These are phyloP conservation scores for Lizanozyma gosingica DNA, from an alignment of 1,139 yeast genomes.

Conservation along the genomic window DNA sequence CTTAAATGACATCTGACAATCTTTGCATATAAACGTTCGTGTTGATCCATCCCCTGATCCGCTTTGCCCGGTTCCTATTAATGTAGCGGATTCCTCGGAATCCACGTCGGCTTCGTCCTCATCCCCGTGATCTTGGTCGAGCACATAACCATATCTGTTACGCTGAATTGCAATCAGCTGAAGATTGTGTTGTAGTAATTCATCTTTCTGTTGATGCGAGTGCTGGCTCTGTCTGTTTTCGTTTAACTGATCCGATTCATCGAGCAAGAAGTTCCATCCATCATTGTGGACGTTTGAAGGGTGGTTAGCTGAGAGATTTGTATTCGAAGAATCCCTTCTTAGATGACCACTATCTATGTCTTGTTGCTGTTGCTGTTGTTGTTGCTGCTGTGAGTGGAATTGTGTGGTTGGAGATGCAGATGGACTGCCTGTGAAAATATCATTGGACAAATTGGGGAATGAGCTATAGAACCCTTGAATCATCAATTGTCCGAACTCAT, in stretches of 20 bases:
- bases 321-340: too few relatives aligned
- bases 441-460: conserved; percentile 37
- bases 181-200: not conserved
- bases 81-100: conserved; percentile 1
- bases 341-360: too few relatives aligned
- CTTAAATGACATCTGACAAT: conserved; percentile 50
- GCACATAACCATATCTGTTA: conserved; percentile 4
- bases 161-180: not conserved
- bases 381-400: conserved; percentile 1
- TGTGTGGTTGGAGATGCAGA: conserved; percentile 1
- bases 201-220: not conserved
- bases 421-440: conserved; percentile 20
- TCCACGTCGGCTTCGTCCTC: conserved; percentile 8
- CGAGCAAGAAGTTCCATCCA: conserved; percentile 31
- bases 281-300: conserved; percentile 14
- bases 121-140: conserved; percentile 5
- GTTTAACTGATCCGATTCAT: conserved; percentile 10
- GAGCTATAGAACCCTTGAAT: conserved; percentile 34
- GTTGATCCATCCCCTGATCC: conserved; percentile 8
- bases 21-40: conserved; percentile 35
- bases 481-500: conserved; percentile 35
- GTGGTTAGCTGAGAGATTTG: conserved; percentile 6
- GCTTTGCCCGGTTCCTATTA: conserved; percentile 2
- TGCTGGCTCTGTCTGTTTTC: conserved; percentile 1
- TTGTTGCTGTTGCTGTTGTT: conserved; percentile 1